Evolutionary conservation across 2,329 filamentous ascomycete species (phyloP), one percentile per base, ranked within the genome.

Genomic region (Dactylellina parvicollis): DNA sequence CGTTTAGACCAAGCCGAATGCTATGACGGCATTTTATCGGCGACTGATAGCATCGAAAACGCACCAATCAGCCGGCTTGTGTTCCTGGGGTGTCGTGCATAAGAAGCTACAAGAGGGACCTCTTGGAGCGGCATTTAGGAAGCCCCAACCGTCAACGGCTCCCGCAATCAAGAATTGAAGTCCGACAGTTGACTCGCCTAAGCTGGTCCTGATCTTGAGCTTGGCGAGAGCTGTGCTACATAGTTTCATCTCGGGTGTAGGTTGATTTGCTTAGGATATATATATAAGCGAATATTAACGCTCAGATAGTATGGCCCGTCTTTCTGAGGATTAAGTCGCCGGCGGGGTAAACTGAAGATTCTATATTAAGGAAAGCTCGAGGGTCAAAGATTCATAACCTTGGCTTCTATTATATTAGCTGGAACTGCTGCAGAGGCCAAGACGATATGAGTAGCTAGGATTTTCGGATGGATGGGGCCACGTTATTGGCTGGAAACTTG

Each of bases 71-170:
- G 4, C 42, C 4, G 30, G 26, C 54, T 56, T n/a, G 47, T 12
- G 24, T n/a, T 32, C 8, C n/a, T 40, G 12, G 38, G 30, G 49
- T 66, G 55, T 36, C 47, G 46, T 66, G 54, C 40, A 60, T 28
- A 18, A 50, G n/a, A 12, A 20, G 52, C 22, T 66, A 36, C 40
- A 26, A 67, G 52, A 64, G 66, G 66, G 55, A 44, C 50, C 32
- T 66, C 55, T 38, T 50, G 69, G 66, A 66, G 69, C 69, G 69
- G 69, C 69, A 73, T 73, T 73, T 73, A 66, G 69, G 69, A 55
- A 73, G 16, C 46, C 24, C 61, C 69, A 73, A 73, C 69, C 69
- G 69, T 47, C 30, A 57, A 10, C 18, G 24, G 28, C 47, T 34
- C 32, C 32, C 14, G 54, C 44, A 26, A 24, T 32, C 20, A 40